Evolutionary conservation across 192 early-diverging fungal species (phyloP), one percentile per base, ranked within the genome.

Genomic region (Linnemannia hyalina): DNA sequence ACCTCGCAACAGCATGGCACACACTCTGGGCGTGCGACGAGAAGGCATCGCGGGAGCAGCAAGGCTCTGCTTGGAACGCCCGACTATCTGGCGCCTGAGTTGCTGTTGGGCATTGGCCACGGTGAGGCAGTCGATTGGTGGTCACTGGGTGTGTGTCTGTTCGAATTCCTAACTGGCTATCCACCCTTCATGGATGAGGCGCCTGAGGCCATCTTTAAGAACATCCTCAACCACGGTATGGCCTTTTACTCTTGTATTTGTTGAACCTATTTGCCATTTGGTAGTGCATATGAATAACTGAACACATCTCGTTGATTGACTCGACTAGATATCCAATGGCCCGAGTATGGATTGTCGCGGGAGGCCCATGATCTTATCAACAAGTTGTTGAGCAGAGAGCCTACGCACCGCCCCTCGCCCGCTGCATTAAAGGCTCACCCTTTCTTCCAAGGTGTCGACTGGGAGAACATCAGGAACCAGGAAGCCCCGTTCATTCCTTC

Each of bases 61-160:
- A 90, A 88, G 77, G 88, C 92, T 8, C 89, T 95, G 26, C 82
- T 95, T 4, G 98, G 98, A 11, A 98, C 98, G 2, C 98, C 98
- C 2, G 98, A 99, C 82, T 98, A 97, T 54, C 80, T 99, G 69
- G 97, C 97, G 1, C 98, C 97, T 6, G 98, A 99, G 85, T 89
- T 99, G 29, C 89, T 98, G 52, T 92, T 97, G 13, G 97, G 97
- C 9, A 93, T 95, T 18, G 95, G 95, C 23, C 95, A 98, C 80
- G 95, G 93, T 13, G 91, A 93, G 6, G 94, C 94, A 4, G 98
- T 98, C 13, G 98, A 99, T 80, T 99, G 97, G 97, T 99, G 98
- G 98, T 93, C 97, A 2, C 84, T 99, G 22, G 98, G 98, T 36
- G 94, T 98, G 41, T 96, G 97, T 69, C 77, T 98, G 40, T 99